Evolutionary conservation across 306 rosid species (phyloP), one percentile per base, ranked within the genome.

Genomic region (Fragaria vesca): DNA sequence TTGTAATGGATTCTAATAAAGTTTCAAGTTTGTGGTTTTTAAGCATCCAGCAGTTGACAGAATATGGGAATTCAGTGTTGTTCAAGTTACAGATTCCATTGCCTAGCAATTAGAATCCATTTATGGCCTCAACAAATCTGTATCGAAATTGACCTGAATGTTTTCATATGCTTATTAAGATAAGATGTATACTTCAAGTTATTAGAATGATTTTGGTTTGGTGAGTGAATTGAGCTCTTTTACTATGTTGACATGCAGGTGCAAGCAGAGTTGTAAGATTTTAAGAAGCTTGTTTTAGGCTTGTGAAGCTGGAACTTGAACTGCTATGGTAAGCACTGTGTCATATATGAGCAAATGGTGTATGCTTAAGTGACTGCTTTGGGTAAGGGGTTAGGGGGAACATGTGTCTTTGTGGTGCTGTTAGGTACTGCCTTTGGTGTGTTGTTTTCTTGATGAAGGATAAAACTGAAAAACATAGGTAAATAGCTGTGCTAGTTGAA

Each of bases 221-320:
- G 21, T 3, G 5, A 6, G 40, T 62, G 18, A 62, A n/a, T n/a
- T 55, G 28, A 55, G 61, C 61, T 55, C 12, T 55, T n/a, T n/a
- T 0, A 8, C 2, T 8, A n/a, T 55, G 32, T 52, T 81, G 38
- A 16, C 17, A 0, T 55, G 18, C 78, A 79, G 83, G 83, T 69
- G 63, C 12, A 46, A 4, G 66, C 74, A 58, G 30, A 18, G 26
- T 65, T 40, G 66, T 45, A 24, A 62, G 38, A 21, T 54, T 75
- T 42, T 73, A 46, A 17, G 58, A 66, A 52, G 63, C 40, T 73
- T 55, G 0, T 68, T 46, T 1, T 61, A 26, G 61, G 71, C 74
- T 74, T 51, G 40, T 60, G 77, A 15, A 15, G 46, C 73, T 28
- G 71, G 51, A 68, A 34, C 50, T 52, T 65, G 77, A 30, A 62